Base-by-base conservation (phyloP, 495 filamentous ascomycete genomes). In the Neurospora sublineolata region DNA sequence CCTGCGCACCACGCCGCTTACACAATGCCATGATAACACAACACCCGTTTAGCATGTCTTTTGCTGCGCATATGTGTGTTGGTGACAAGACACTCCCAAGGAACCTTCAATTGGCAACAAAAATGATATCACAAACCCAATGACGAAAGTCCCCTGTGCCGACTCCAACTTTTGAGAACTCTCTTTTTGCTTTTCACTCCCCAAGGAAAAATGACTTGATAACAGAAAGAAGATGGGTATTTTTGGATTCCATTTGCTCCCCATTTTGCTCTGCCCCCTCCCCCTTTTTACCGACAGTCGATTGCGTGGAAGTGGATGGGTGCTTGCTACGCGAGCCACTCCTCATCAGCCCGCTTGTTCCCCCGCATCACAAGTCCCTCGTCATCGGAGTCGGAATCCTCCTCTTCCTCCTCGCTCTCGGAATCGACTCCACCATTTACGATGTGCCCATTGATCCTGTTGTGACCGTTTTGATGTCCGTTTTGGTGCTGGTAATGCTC, bases 301-400 rank as follows among this genome's bases (percentile, higher is more conserved):
- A 64, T 64, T 7, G 52, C 52, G 23, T 64, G 52, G 52, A 64
- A 14, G 30, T 64, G 27, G 27, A 64, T 30, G 6, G 27, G 8
- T 30, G 46, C 5, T 64, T 33, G 27, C 52, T 79, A 86, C 23
- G 84, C 83, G 37, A 86, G 78, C 84, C 84, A 86, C 23, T 82
- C 81, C 75, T 86, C 83, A 64, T 86, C 84, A 60, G 84, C 81
- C 67, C 84, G 77, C 72, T 83, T 85, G n/a, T 80, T 76, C 6
- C 83, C 83, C 40, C 81, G 77, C 83, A 86, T 85, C 73, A 83
- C 77, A n/a, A 85, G 72, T 8, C 83, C 84, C 14, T 84, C 83
- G 70, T 84, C 83, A 7, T 82, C 75, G 0, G 79, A 80, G 33
- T 80, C 77, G 18, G 68, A 73, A n/a, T 73, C 72, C 36, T 78